Percentiles rank a stretch among this genome's conserved stretches.
phyloP scores from a whole-genome alignment of 768 basidiomycete genomes.

The Lactifluus subvellereus region DNA sequence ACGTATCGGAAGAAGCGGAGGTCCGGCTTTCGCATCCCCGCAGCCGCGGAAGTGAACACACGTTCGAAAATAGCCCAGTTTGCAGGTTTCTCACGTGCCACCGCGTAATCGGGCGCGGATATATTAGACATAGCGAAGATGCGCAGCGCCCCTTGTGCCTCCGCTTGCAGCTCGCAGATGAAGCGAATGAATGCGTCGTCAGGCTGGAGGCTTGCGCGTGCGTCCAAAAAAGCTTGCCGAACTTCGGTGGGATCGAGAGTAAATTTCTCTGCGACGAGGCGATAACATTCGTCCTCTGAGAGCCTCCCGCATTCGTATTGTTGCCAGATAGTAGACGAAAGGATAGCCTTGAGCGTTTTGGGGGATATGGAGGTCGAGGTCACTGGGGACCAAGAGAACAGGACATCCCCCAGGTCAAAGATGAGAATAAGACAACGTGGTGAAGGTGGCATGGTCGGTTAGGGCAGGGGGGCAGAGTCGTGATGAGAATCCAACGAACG shows the following conservation, averaged over 20 bases:
- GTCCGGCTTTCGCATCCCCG: slow-evolving; percentile 51
- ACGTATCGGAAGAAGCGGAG: slow-evolving; percentile 50
- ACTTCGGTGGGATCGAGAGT: slow-evolving; percentile 37
- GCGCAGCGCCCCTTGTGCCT: slow-evolving; percentile 32
- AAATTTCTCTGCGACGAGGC: slow-evolving; percentile 37
- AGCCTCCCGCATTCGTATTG: slow-evolving; percentile 46
- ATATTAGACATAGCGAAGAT: slow-evolving; percentile 60
- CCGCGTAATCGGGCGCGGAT: slow-evolving; percentile 45
- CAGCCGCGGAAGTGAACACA: slow-evolving; percentile 47
- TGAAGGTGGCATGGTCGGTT: not conserved
- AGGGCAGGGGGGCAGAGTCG: not conserved
- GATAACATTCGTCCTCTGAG: slow-evolving; percentile 42
- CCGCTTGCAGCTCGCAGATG: slow-evolving; percentile 41
- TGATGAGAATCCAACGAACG: not conserved
- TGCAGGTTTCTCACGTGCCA: slow-evolving; percentile 40
- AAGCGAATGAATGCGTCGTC: slow-evolving; percentile 42
- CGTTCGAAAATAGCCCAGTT: slow-evolving; percentile 46
- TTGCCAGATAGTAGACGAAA: slow-evolving; percentile 44
- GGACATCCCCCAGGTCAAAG: slow-evolving; percentile 52
- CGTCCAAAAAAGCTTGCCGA: slow-evolving; percentile 40
- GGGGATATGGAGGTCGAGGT: slow-evolving; percentile 42
- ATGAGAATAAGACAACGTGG: slow-evolving; percentile 33
- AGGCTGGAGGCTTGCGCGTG: slow-evolving; percentile 42
- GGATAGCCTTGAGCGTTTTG: slow-evolving; percentile 37
- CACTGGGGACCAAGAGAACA: slow-evolving; percentile 47